Evolutionary conservation across 768 basidiomycete genomes (phyloP).

Genomic region (Trametes sanguinea): DNA sequence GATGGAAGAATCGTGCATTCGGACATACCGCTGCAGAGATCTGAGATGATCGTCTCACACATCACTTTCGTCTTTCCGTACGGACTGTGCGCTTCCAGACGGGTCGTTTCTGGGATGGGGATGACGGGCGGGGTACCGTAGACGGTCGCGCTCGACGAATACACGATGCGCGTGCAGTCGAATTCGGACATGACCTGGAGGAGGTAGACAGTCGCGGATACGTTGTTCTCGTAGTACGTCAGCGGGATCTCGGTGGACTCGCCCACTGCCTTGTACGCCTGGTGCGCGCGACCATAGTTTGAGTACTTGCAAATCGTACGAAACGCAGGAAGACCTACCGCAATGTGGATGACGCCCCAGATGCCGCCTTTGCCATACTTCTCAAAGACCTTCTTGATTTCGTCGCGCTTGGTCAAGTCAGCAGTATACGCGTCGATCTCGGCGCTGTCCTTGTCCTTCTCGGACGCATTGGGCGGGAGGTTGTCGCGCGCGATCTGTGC

Average conservation of each 20-base stretch:
- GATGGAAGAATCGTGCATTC: background rate
- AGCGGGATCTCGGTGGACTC: slow-evolving; percentile 93
- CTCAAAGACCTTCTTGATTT: slow-evolving; percentile 79
- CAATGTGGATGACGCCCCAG: slow-evolving; percentile 96
- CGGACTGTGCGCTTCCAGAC: slow-evolving; percentile 84
- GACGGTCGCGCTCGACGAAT: slow-evolving; percentile 97
- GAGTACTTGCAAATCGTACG: background rate
- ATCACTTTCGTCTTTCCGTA: slow-evolving; percentile 98
- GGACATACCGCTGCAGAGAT: slow-evolving; percentile 74
- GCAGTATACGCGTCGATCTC: slow-evolving; percentile 68
- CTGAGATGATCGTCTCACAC: slow-evolving; percentile 87
- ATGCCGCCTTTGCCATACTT: slow-evolving; percentile 87
- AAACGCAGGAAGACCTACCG: slow-evolving; percentile 52
- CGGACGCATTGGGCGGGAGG: slow-evolving; percentile 65
- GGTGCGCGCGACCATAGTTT: slow-evolving; percentile 9
- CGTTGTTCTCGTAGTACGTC: slow-evolving; percentile 94
- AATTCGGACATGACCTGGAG: slow-evolving; percentile 85
- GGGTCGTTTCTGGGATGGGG: slow-evolving; percentile 92
- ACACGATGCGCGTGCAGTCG: slow-evolving; percentile 85
- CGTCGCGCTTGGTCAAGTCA: slow-evolving; percentile 73
- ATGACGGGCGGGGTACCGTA: slow-evolving; percentile 92
- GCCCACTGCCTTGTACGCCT: slow-evolving; percentile 98
- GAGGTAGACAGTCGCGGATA: slow-evolving; percentile 82
- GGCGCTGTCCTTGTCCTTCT: slow-evolving; percentile 68
- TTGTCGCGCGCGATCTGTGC: slow-evolving; percentile 76